phyloP scores from a whole-genome alignment of 129 eudicot species.

The Flaveria brownii region DNA sequence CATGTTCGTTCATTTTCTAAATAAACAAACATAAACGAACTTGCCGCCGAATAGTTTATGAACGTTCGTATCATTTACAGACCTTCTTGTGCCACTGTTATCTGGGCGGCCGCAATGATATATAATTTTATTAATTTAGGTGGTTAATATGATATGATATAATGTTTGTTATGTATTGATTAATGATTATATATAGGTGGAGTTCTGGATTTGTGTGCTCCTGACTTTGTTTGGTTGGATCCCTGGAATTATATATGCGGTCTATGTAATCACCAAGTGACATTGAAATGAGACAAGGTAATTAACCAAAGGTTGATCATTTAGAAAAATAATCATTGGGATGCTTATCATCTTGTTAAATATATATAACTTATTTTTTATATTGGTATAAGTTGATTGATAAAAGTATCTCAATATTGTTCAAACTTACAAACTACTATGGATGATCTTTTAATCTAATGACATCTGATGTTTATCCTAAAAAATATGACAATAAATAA shows the following conservation, averaged over 20 bases:
- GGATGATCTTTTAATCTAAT: too few species aligned
- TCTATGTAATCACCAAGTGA: slow-evolving; percentile 55
- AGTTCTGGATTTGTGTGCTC: slow-evolving; percentile 60
- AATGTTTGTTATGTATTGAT: background rate
- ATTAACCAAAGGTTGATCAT: background rate
- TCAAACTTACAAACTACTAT: too few species aligned
- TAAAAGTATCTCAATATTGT: too few species aligned
- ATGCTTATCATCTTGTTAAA: background rate
- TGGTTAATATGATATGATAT: background rate
- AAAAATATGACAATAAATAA: too few species aligned
- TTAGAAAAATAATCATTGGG: background rate
- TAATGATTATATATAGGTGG: slow-evolving; percentile 32
- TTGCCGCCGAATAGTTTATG: too few species aligned
- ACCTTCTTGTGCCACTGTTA: too few species aligned
- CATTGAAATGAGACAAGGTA: background rate
- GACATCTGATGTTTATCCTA: too few species aligned
- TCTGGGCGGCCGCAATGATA: too few species aligned
- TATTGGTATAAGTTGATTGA: background rate
- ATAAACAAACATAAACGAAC: too few species aligned
- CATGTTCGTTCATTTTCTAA: too few species aligned
- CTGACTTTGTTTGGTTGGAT: slow-evolving; percentile 51
- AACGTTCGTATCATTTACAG: too few species aligned
- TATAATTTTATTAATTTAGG: too few species aligned
- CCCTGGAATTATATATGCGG: slow-evolving; percentile 62
- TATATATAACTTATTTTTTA: background rate